These are phyloP conservation scores for Paramecium primaurelia DNA, from an alignment of 73 alveolate species.

Conservation along the genomic window DNA sequence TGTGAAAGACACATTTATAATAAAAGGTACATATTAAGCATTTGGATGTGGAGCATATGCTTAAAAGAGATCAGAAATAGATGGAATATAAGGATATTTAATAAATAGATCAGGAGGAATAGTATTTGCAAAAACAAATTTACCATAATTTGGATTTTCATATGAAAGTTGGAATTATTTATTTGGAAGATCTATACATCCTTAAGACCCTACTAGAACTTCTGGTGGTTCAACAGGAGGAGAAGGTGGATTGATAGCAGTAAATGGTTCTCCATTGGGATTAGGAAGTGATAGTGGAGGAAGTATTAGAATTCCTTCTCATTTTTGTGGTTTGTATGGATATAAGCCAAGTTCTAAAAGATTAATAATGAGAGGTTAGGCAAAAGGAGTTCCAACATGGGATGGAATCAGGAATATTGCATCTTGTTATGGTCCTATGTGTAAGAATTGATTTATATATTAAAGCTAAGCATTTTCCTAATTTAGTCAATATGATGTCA, in stretches of 20 bases:
- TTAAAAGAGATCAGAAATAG: conserved; percentile 58
- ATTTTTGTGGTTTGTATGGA: conserved; percentile 81
- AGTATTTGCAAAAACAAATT: conserved; percentile 73
- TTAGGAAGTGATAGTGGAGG: conserved; percentile 87
- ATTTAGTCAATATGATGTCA: neutral
- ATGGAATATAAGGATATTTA: conserved; percentile 62
- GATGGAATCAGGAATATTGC: conserved; percentile 52
- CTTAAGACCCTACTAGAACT: conserved; percentile 70
- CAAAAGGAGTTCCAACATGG: conserved; percentile 21
- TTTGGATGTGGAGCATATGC: conserved; percentile 1
- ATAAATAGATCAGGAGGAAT: conserved; percentile 82
- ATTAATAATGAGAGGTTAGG: conserved; percentile 57
- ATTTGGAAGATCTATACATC: conserved; percentile 79
- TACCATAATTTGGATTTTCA: conserved; percentile 74
- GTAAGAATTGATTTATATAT: neutral
- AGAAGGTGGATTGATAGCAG: conserved; percentile 78
- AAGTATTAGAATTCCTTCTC: conserved; percentile 76
- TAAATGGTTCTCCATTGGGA: conserved; percentile 68
- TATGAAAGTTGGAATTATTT: conserved; percentile 71
- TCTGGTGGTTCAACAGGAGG: conserved; percentile 93
- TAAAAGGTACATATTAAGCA: neutral
- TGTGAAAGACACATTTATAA: conserved; percentile 64
- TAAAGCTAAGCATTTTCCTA: neutral
- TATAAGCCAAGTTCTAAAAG: conserved; percentile 72
- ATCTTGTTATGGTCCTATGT: conserved; percentile 61